Conservation (phyloP, 148 eudicot species). For the Camellia lanceoleosa region DNA sequence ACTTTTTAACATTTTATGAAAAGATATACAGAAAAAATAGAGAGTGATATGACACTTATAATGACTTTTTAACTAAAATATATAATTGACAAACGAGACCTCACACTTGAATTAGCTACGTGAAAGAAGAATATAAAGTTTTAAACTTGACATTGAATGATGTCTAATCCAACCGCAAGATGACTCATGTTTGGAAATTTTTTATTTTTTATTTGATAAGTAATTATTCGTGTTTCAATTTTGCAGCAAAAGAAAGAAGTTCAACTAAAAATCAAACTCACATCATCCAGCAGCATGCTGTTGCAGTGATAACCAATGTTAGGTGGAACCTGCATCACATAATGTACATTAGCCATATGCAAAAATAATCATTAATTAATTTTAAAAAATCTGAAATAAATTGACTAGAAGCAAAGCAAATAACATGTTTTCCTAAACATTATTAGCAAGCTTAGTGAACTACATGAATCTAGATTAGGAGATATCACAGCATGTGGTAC, state of each 20-base stretch:
- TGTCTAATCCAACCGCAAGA: neutral
- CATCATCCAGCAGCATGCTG: constrained; percentile 99
- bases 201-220: too few species aligned
- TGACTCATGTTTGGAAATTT: neutral
- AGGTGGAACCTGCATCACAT: constrained; percentile 71
- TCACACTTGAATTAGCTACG: neutral
- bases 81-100: too few species aligned
- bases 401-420: neutral
- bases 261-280: constrained; percentile 41
- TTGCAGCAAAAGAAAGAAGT: neutral
- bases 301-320: constrained; percentile 82
- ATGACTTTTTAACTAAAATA: too few species aligned
- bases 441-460: constrained; percentile 5
- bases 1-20: too few species aligned
- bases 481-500: neutral
- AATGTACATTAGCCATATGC: constrained; percentile 2
- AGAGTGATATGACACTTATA: too few species aligned
- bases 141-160: neutral
- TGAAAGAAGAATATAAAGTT: neutral
- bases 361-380: neutral
- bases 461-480: neutral
- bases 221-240: neutral
- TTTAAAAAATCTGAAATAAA: neutral
- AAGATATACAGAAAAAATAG: too few species aligned
- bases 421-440: neutral